Conservation (phyloP, 768 basidiomycete genomes). For the Fomitopsis serialis region DNA sequence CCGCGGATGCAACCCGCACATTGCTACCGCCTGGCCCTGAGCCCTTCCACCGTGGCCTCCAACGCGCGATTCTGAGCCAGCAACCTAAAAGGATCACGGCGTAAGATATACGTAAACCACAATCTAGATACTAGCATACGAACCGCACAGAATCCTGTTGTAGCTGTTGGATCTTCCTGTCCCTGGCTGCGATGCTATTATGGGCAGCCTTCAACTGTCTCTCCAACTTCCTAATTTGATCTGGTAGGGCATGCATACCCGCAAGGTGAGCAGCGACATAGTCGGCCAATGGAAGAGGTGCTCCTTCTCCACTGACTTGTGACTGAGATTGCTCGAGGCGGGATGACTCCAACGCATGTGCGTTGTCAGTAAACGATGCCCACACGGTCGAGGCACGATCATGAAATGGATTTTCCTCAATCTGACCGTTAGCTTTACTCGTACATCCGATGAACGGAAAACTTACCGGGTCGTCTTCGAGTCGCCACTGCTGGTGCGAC, state of each 20-base stretch:
- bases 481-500: conserved; percentile 5
- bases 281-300: conserved; percentile 18
- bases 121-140: neutral
- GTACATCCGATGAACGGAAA: conserved; percentile 1
- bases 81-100: neutral
- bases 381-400: conserved; percentile 1
- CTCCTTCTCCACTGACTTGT: neutral
- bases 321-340: neutral
- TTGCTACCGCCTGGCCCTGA: conserved; percentile 1
- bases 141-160: conserved; percentile 11
- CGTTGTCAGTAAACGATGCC: neutral
- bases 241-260: conserved; percentile 12
- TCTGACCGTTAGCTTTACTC: neutral
- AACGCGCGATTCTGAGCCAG: conserved; percentile 9
- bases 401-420: conserved; percentile 15
- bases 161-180: conserved; percentile 10
- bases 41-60: conserved; percentile 11
- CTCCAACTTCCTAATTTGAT: conserved; percentile 34
- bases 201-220: conserved; percentile 31
- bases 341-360: neutral
- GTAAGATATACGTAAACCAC: neutral
- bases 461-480: conserved; percentile 15
- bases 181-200: conserved; percentile 23
- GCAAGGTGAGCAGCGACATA: conserved; percentile 17
- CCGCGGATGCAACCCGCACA: neutral